Percentiles rank a stretch among this genome's conserved stretches.
Evolutionary conservation across 495 filamentous ascomycete species (phyloP).

Genomic region (Aspergillus homomorphus): DNA sequence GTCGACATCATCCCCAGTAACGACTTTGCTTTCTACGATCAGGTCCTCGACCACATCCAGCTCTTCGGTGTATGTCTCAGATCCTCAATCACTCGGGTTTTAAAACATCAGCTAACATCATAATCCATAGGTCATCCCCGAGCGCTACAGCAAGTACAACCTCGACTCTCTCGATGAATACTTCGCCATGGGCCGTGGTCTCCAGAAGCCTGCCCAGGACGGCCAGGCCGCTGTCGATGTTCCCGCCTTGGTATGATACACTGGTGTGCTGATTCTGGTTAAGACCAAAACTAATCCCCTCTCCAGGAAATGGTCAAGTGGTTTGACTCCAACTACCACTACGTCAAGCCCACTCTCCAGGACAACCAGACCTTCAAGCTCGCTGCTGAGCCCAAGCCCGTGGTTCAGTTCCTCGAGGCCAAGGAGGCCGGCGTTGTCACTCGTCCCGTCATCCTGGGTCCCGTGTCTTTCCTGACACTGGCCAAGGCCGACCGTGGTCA

Average conservation of each 20-base stretch:
- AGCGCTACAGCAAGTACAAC: conserved; percentile 82
- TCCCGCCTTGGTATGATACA: conserved; percentile 61
- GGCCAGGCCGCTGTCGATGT: conserved; percentile 75
- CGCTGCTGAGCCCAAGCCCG: conserved; percentile 80
- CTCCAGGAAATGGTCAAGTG: conserved; percentile 96
- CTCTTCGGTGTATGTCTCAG: conserved; percentile 80
- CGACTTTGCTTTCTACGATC: conserved; percentile 98
- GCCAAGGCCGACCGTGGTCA: conserved; percentile 96
- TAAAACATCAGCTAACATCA: conserved; percentile 4
- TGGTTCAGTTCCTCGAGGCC: conserved; percentile 90
- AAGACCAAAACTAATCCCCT: background rate
- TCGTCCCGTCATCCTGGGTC: conserved; percentile 90
- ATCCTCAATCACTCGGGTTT: background rate
- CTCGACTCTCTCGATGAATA: conserved; percentile 89
- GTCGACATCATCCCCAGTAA: conserved; percentile 97
- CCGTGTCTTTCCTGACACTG: conserved; percentile 92
- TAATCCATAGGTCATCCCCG: conserved; percentile 67
- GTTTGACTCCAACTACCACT: conserved; percentile 99
- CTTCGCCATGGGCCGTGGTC: conserved; percentile 99
- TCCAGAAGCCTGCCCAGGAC: conserved; percentile 69
- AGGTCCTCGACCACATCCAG: conserved; percentile 98
- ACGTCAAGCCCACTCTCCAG: conserved; percentile 97
- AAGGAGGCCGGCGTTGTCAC: conserved; percentile 92
- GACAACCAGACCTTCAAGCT: conserved; percentile 96
- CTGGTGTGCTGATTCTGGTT: background rate